Conservation (phyloP, 129 eudicot species). For the Flaveria linearis region DNA sequence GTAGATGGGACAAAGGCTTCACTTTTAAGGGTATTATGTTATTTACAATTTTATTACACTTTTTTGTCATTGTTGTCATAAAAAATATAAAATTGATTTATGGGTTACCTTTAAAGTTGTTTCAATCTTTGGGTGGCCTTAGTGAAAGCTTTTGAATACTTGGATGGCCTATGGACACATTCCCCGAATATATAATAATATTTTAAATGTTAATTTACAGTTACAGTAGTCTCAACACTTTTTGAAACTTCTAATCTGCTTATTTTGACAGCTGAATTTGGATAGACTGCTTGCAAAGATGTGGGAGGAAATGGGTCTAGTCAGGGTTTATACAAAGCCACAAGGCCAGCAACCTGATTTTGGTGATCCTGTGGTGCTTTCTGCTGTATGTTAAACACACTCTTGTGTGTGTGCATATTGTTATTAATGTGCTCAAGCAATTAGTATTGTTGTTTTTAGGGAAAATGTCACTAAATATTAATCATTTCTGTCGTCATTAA, state of each 20-base stretch:
- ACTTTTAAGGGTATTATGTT: not conserved
- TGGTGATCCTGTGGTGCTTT: conserved; percentile 91
- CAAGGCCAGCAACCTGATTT: conserved; percentile 99
- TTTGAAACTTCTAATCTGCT: conserved; percentile 5
- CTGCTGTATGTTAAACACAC: conserved; percentile 62
- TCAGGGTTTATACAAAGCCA: conserved; percentile 93
- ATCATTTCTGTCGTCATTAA: not conserved
- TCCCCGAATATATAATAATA: not conserved
- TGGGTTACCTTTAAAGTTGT: not conserved
- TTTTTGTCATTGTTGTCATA: not conserved
- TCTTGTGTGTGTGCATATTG: not conserved
- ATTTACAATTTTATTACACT: not conserved
- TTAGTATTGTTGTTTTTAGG: conserved; percentile 5
- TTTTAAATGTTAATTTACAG: not conserved
- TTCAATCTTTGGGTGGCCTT: not conserved
- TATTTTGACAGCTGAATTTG: conserved; percentile 75
- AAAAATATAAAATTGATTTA: not conserved
- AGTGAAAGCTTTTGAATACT: not conserved
- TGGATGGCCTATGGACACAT: not conserved
- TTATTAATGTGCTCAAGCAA: not conserved
- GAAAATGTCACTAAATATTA: not conserved
- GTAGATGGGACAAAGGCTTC: not conserved
- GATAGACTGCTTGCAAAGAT: conserved; percentile 95
- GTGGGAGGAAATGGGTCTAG: conserved; percentile 99
- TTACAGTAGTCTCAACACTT: not conserved